These are phyloP conservation scores for Saturnispora hagleri DNA, from an alignment of 805 yeast species.

Conservation along the genomic window DNA sequence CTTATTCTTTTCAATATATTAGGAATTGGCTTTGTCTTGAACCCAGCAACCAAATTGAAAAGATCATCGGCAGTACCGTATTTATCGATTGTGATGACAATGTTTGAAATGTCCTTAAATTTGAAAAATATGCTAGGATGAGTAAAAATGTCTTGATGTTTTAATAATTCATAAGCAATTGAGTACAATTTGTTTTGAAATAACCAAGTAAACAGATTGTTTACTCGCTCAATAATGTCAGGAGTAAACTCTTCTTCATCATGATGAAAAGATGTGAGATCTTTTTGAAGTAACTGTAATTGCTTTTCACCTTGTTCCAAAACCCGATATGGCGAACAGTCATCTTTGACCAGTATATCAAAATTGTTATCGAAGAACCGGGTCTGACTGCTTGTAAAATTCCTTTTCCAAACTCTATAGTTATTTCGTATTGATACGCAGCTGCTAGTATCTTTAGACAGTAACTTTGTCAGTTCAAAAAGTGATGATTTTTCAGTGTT, in stretches of 20 bases:
- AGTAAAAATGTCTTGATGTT: not conserved
- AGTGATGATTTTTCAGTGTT: not conserved
- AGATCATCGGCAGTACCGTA: slow-evolving; percentile 17
- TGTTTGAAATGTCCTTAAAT: slow-evolving; percentile 9
- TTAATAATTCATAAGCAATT: slow-evolving; percentile 11
- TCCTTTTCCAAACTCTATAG: slow-evolving; percentile 11
- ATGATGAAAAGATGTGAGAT: slow-evolving; percentile 2
- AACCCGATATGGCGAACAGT: slow-evolving; percentile 3
- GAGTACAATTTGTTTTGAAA: slow-evolving; percentile 14
- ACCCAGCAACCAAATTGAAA: slow-evolving; percentile 12
- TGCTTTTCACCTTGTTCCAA: slow-evolving; percentile 9
- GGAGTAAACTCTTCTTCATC: slow-evolving; percentile 8
- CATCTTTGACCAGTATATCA: slow-evolving; percentile 14
- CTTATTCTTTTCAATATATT: slow-evolving; percentile 6
- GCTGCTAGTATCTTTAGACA: not conserved
- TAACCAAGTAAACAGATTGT: slow-evolving; percentile 17
- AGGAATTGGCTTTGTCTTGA: slow-evolving; percentile 10
- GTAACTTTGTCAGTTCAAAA: not conserved
- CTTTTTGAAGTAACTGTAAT: not conserved
- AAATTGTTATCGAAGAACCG: slow-evolving; percentile 21
- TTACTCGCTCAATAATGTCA: slow-evolving; percentile 8
- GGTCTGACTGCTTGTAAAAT: slow-evolving; percentile 17
- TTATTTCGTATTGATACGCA: not conserved
- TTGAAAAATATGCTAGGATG: slow-evolving; percentile 11
- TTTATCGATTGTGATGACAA: slow-evolving; percentile 18